Evolutionary conservation across 1,284 basidiomycete genomes (phyloP).

Genomic region (Caloboletus firmus): DNA sequence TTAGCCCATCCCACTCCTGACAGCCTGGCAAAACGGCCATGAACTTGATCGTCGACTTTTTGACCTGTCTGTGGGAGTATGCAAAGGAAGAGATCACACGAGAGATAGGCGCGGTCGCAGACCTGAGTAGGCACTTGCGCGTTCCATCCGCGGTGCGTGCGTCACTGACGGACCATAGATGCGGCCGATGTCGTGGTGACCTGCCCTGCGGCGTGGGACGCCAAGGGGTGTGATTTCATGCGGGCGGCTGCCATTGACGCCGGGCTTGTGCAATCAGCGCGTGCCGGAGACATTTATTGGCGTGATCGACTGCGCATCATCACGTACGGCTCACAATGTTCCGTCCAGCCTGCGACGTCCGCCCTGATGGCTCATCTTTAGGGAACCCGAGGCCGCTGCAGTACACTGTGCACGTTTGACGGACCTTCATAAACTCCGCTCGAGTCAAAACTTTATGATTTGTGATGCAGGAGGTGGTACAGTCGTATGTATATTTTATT

Average conservation of each 20-base stretch:
- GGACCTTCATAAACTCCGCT: slow-evolving; percentile 69
- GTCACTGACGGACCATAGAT: slow-evolving; percentile 43
- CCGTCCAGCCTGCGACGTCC: neutral
- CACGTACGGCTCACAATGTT: slow-evolving; percentile 46
- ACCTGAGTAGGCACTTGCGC: slow-evolving; percentile 57
- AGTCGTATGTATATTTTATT: slow-evolving; percentile 45
- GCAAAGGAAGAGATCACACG: slow-evolving; percentile 80
- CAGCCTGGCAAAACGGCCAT: slow-evolving; percentile 72
- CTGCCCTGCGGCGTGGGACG: slow-evolving; percentile 85
- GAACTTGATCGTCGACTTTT: slow-evolving; percentile 77
- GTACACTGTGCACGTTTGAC: slow-evolving; percentile 80
- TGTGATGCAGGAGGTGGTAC: slow-evolving; percentile 83
- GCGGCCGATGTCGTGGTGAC: slow-evolving; percentile 78
- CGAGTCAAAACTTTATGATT: slow-evolving; percentile 78
- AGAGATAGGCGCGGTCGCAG: slow-evolving; percentile 78
- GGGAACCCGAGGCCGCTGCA: slow-evolving; percentile 82
- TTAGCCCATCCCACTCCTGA: neutral
- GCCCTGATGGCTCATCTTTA: slow-evolving; percentile 26
- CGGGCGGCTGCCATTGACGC: slow-evolving; percentile 75
- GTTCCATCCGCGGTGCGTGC: neutral
- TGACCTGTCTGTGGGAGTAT: slow-evolving; percentile 79
- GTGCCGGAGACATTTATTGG: slow-evolving; percentile 73
- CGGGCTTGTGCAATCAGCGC: slow-evolving; percentile 68
- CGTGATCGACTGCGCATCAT: slow-evolving; percentile 77
- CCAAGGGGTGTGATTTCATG: slow-evolving; percentile 78